phyloP scores from a whole-genome alignment of 805 yeast species.

The Candida ipomoeae region DNA sequence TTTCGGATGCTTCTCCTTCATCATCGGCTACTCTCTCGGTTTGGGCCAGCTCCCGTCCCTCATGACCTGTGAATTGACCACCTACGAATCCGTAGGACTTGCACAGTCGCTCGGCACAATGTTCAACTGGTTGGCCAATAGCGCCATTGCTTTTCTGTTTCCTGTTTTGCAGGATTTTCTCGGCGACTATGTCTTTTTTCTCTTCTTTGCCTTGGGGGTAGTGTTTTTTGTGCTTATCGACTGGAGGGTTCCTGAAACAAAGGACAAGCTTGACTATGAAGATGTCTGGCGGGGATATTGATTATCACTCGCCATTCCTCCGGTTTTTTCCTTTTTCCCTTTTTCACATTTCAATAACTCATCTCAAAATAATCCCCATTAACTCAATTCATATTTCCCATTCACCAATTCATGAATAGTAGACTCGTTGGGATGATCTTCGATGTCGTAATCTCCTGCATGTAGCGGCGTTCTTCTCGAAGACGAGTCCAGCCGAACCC shows the following conservation, averaged over 20 bases:
- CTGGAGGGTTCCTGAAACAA: slow-evolving; percentile 32
- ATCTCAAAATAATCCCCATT: no score
- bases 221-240: slow-evolving; percentile 19
- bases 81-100: slow-evolving; percentile 28
- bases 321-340: no score
- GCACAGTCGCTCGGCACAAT: slow-evolving; percentile 36
- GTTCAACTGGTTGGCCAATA: slow-evolving; percentile 33
- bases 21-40: slow-evolving; percentile 32
- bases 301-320: not conserved
- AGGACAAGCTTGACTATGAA: slow-evolving; percentile 20
- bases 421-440: not conserved
- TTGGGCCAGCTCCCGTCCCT: slow-evolving; percentile 37
- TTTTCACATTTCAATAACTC: no score
- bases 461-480: not conserved
- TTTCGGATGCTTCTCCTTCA: slow-evolving; percentile 28
- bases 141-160: slow-evolving; percentile 30
- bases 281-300: slow-evolving; percentile 25
- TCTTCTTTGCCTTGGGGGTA: slow-evolving; percentile 22
- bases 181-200: slow-evolving; percentile 28
- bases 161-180: slow-evolving; percentile 25
- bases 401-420: no score
- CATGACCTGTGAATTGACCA: slow-evolving; percentile 34
- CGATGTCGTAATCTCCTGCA: not conserved
- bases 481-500: not conserved
- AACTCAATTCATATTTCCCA: no score